Base-by-base conservation (phyloP, 2,329 filamentous ascomycete genomes). In the Pyricularia pennisetigena region DNA sequence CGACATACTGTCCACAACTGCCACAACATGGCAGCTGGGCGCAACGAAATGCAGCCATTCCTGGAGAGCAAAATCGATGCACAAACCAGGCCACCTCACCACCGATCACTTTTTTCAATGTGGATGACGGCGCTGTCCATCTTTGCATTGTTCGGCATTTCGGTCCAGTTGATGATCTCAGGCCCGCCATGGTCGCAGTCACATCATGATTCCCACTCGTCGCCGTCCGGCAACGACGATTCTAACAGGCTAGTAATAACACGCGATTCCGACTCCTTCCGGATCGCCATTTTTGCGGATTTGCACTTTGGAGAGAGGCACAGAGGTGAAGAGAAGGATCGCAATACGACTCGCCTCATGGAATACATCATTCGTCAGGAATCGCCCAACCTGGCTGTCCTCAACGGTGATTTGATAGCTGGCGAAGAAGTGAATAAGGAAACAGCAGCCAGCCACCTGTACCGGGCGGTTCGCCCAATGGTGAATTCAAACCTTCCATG, bases 401-500 rank as follows among this genome's bases (percentile, higher is more conserved):
- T 92, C 30, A 92, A 91, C 68, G 90, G 90, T 16, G 90, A 92
- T 72, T 79, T 92, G 3, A 88, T 91, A 68, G 90, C 89, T 0
- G 89, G 90, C 57, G 89, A 92, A 69, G 86, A 88, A 68, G 83
- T 82, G 0, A 85, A 79, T 69, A 69, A 80, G 4, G 77, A 83
- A 4, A 90, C 90, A 72, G 80, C 81, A 28, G 87, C 85, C 0
- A 72, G 76, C 7, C 88, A 89, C 68, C 69, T 91, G 3, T 86
- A 90, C 71, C 76, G 82, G 71, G 82, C 90, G 10, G 85, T 90
- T 1, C 76, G 73, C 1, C 88, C 88, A 0, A 76, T 92, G 0
- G 78, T 89, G 0, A 71, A 83, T 3, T 82, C 83, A 20, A 79
- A 80, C 8, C 73, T 90, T 0, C 80, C 77, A 0, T 88, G 86